Percentiles rank a stretch among this genome's conserved stretches.
These are phyloP conservation scores for Vitis hybrid DNA, from an alignment of 177 flowering plant species.

Conservation along the genomic window DNA sequence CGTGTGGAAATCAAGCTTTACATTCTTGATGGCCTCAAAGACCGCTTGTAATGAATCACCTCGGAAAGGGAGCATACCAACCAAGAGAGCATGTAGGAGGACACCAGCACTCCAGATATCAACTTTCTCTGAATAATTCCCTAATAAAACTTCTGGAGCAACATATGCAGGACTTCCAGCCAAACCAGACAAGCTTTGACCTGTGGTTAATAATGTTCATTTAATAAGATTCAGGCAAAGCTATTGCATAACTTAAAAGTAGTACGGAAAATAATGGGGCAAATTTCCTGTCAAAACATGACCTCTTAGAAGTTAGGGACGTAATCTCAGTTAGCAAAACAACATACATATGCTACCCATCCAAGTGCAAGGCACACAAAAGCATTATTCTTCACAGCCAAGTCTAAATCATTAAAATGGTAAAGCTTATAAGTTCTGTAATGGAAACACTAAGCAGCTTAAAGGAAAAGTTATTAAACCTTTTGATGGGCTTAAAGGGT, in stretches of 20 bases:
- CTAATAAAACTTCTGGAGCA: conserved; percentile 90
- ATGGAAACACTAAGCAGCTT: too few relatives aligned
- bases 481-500: too few relatives aligned
- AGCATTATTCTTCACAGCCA: too few relatives aligned
- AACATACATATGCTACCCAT: too few relatives aligned
- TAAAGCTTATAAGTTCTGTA: too few relatives aligned
- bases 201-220: conserved; percentile 34
- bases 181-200: conserved; percentile 82
- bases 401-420: too few relatives aligned
- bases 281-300: too few relatives aligned
- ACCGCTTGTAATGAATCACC: conserved; percentile 81
- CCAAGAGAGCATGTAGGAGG: conserved; percentile 88
- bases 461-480: too few relatives aligned
- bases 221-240: not conserved
- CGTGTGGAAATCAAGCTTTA: conserved; percentile 62
- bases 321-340: too few relatives aligned
- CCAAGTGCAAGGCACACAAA: too few relatives aligned
- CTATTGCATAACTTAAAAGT: not conserved
- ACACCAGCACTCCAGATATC: conserved; percentile 99
- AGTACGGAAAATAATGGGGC: not conserved
- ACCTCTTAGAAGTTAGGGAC: too few relatives aligned
- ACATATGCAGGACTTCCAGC: conserved; percentile 98
- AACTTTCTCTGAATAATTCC: conserved; percentile 86
- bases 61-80: conserved; percentile 78
- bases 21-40: conserved; percentile 84